These are phyloP conservation scores for Suillus americanus DNA, from an alignment of 768 basidiomycete species.

Conservation along the genomic window DNA sequence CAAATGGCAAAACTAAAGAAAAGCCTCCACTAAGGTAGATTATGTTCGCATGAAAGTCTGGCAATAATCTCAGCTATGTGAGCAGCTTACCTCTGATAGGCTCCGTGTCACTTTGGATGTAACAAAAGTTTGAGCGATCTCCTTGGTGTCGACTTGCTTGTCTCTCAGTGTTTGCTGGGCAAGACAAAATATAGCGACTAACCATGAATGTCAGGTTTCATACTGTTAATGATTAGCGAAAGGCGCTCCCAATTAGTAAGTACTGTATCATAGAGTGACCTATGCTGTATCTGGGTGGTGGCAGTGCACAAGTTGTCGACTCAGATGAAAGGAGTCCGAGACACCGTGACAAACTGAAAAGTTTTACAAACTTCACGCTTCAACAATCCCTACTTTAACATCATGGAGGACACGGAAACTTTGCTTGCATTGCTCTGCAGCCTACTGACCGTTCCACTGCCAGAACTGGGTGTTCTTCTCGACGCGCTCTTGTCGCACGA, in stretches of 20 bases:
- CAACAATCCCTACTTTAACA: not conserved
- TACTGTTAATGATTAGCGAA: not conserved
- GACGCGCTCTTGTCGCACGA: conserved; percentile 56
- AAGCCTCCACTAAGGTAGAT: not conserved
- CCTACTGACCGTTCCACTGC: conserved; percentile 38
- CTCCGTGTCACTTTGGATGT: not conserved
- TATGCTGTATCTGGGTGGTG: not conserved
- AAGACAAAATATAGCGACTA: not conserved
- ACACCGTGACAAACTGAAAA: not conserved
- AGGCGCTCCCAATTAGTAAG: not conserved
- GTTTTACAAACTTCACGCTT: not conserved
- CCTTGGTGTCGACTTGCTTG: not conserved
- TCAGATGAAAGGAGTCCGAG: not conserved
- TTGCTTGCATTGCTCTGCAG: conserved; percentile 69
- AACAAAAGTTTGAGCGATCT: not conserved
- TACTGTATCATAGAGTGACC: too few species aligned
- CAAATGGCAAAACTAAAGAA: conserved; percentile 11
- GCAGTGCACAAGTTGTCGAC: not conserved
- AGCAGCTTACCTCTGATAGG: not conserved
- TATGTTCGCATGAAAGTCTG: not conserved
- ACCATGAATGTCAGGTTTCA: not conserved
- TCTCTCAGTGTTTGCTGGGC: not conserved
- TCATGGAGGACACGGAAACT: conserved; percentile 59
- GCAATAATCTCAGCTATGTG: not conserved
- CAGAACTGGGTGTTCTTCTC: conserved; percentile 46